A percentile compares a stretch with the other conserved stretches of the same genome.
Conservation (phyloP, 1,139 yeast genomes). For the Lodderomyces oxycetoniae region DNA sequence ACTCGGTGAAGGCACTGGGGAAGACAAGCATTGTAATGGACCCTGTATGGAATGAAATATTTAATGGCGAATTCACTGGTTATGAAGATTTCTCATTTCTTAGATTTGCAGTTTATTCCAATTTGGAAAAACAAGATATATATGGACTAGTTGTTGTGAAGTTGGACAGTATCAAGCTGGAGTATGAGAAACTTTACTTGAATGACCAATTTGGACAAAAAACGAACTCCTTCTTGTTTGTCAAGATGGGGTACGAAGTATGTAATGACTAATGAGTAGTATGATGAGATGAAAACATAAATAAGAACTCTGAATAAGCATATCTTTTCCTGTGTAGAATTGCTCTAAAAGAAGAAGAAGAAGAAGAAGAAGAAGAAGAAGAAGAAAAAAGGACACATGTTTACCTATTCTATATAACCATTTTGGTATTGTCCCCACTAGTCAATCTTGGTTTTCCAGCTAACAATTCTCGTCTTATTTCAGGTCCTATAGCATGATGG, state of each 20-base stretch:
- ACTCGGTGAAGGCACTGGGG: conserved; percentile 20
- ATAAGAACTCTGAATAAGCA: conserved; percentile 2
- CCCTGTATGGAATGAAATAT: conserved; percentile 69
- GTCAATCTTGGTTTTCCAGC: conserved; percentile 62
- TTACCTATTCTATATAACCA: too few species aligned
- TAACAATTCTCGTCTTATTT: conserved; percentile 84
- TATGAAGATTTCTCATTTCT: conserved; percentile 32
- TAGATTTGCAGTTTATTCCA: conserved; percentile 21
- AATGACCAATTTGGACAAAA: conserved; percentile 78
- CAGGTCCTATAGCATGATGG: conserved; percentile 88
- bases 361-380: conserved; percentile 31
- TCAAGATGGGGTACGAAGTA: conserved; percentile 37
- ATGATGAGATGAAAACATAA: conserved; percentile 7
- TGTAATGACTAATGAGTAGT: background rate
- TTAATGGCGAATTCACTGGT: conserved; percentile 35
- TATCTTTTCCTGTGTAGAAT: background rate
- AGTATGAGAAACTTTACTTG: conserved; percentile 77
- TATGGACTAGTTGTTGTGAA: conserved; percentile 60
- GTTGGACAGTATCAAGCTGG: conserved; percentile 56
- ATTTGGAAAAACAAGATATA: conserved; percentile 21
- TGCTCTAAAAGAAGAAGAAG: conserved; percentile 40
- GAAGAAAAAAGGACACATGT: conserved; percentile 42
- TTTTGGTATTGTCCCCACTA: conserved; percentile 19
- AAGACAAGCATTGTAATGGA: conserved; percentile 32
- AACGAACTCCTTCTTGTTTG: conserved; percentile 72